Conservation (phyloP, 2,329 filamentous ascomycete species). For the Rhytidhysteron rufulum region DNA sequence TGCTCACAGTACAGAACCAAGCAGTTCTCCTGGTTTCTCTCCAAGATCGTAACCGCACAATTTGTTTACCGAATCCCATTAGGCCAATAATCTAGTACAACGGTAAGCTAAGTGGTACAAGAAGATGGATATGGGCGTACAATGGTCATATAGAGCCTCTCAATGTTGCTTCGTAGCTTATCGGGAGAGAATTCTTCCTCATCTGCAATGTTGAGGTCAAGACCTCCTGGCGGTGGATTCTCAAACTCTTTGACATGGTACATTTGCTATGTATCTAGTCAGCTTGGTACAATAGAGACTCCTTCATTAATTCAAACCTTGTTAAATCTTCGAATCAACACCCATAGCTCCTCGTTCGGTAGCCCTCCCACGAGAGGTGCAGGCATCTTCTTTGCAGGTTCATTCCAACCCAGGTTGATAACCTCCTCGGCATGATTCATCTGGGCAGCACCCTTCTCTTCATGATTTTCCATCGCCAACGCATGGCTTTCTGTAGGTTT, state of each 20-base stretch:
- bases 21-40: conserved; percentile 66
- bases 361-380: conserved; percentile 63
- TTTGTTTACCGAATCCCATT: conserved; percentile 66
- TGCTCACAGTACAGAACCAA: conserved; percentile 56
- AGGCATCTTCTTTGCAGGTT: conserved; percentile 53
- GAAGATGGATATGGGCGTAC: conserved; percentile 20
- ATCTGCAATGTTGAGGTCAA: conserved; percentile 77
- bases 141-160: conserved; percentile 78
- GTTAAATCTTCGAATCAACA: conserved; percentile 69
- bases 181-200: conserved; percentile 83
- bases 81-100: conserved; percentile 56
- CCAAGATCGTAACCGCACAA: conserved; percentile 76
- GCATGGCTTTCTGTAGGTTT: conserved; percentile 46
- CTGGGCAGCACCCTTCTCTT: conserved; percentile 46
- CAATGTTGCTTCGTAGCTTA: conserved; percentile 72
- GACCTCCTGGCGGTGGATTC: conserved; percentile 57
- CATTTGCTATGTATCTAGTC: conserved; percentile 48
- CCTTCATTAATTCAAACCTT: conserved; percentile 58
- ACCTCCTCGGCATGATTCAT: conserved; percentile 50
- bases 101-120: conserved; percentile 7
- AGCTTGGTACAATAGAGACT: no score
- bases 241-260: conserved; percentile 68
- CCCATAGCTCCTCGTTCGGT: conserved; percentile 69
- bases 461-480: conserved; percentile 38
- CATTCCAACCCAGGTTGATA: conserved; percentile 67